phyloP scores from a whole-genome alignment of 2,329 filamentous ascomycete species.

The Colletotrichum musae region DNA sequence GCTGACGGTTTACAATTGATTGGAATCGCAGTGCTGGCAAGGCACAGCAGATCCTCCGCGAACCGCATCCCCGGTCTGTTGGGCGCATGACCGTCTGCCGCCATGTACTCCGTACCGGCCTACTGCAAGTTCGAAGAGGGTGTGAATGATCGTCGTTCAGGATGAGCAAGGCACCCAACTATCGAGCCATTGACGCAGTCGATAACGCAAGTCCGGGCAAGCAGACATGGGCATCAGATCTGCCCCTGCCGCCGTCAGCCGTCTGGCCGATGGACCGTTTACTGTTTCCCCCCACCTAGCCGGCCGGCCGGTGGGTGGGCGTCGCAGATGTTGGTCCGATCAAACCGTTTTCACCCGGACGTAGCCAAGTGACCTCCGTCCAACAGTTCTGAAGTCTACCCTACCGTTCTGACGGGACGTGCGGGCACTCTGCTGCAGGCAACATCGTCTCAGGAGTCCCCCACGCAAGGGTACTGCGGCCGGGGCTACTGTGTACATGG shows the following conservation, averaged over 20 bases:
- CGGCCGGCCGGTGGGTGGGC: conserved; percentile 12
- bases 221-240: conserved; percentile 15
- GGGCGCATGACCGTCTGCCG: conserved; percentile 30
- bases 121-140: conserved; percentile 12
- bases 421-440: conserved; percentile 29
- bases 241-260: conserved; percentile 8
- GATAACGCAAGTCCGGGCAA: conserved; percentile 8
- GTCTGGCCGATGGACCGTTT: conserved; percentile 17
- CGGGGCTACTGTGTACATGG: conserved; percentile 19
- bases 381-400: background rate
- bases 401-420: conserved; percentile 32
- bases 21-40: conserved; percentile 13
- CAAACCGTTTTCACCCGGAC: conserved; percentile 21
- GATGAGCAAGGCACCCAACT: conserved; percentile 19
- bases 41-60: conserved; percentile 30
- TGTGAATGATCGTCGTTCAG: conserved; percentile 24
- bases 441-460: conserved; percentile 33
- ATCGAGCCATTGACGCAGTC: conserved; percentile 30
- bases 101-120: background rate
- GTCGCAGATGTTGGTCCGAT: conserved; percentile 5
- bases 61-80: conserved; percentile 22
- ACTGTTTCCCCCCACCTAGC: conserved; percentile 17
- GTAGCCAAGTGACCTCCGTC: background rate
- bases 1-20: conserved; percentile 35
- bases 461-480: conserved; percentile 33